Evolutionary conservation across 116 monocot genomes (phyloP), one percentile per base, ranked within the genome.

Genomic region (Phalaenopsis hybrid): DNA sequence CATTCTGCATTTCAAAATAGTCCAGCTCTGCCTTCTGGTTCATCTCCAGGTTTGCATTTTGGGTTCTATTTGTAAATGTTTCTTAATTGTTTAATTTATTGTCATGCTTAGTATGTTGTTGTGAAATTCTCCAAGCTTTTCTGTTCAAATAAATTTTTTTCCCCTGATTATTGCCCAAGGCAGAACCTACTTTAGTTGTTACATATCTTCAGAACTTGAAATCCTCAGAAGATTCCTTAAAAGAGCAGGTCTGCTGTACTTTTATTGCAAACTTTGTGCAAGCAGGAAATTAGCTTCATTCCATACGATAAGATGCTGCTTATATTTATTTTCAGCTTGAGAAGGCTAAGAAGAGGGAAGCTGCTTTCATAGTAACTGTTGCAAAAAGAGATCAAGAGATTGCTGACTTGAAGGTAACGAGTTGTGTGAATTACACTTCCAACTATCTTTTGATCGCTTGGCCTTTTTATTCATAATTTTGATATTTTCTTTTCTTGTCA

Each of bases 281-380:
- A 16, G 5, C 44, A 45, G 7, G 15, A 75, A 20, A 75, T 75
- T 46, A 45, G 20, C 45, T 21, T 75, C 21, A 6, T 75, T 75
- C 46, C 45, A 75, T 34, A 41, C 63, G 18, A 44, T 75, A 28
- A 20, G 63, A 18, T 15, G 44, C 6, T 45, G n/a, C 23, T 63
- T 23, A 6, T 23, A 63, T 52, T 76, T 20, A 5, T 81, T 21
- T 85, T 63, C 84, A 94, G 97, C 90, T 94, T 76, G 94, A 97
- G 80, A 97, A 97, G 84, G 97, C 93, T 58, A 97, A 93, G 85
- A 97, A 94, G 88, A 94, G 85, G 85, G 97, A 97, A 84, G 97
- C 94, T 51, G 97, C 97, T 75, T 90, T 94, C 34, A 94, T 97
- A 72, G 97, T 97, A 58, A 87, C 94, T 67, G 92, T 91, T 89